phyloP scores from a whole-genome alignment of 2,329 filamentous ascomycete genomes.

The Aaosphaeria arxii region DNA sequence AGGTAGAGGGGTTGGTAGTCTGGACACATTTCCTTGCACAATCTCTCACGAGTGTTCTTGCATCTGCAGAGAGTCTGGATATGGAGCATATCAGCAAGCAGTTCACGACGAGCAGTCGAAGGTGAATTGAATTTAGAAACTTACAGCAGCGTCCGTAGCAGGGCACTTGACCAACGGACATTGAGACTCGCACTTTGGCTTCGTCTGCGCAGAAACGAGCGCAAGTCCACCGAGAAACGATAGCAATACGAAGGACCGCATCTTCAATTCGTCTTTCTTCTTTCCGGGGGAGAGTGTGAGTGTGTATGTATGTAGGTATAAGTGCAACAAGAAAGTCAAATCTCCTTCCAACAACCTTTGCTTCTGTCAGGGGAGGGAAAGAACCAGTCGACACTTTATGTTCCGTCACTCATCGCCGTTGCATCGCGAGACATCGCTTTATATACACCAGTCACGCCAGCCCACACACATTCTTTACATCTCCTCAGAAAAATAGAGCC shows the following conservation, averaged over 20 bases:
- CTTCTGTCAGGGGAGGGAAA: background rate
- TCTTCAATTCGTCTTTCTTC: conserved; percentile 5
- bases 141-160: conserved; percentile 14
- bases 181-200: conserved; percentile 10
- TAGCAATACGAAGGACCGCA: conserved; percentile 18
- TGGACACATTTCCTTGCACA: conserved; percentile 21
- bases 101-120: background rate
- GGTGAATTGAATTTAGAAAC: conserved; percentile 1
- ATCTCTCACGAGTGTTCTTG: conserved; percentile 20
- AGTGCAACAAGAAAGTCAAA: no score
- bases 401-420: no score
- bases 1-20: conserved; percentile 15
- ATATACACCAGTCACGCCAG: no score
- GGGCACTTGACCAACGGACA: conserved; percentile 28
- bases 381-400: no score
- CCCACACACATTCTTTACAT: no score
- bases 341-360: background rate
- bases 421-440: no score
- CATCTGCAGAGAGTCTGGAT: conserved; percentile 24
- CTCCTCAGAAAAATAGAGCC: no score
- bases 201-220: conserved; percentile 1
- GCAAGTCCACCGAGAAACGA: conserved; percentile 13
- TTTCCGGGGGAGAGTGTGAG: no score
- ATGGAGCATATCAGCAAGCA: background rate
- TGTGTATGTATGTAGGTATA: no score